Base-by-base conservation (phyloP, 2,329 filamentous ascomycete genomes). In the Trichoderma hamatum region DNA sequence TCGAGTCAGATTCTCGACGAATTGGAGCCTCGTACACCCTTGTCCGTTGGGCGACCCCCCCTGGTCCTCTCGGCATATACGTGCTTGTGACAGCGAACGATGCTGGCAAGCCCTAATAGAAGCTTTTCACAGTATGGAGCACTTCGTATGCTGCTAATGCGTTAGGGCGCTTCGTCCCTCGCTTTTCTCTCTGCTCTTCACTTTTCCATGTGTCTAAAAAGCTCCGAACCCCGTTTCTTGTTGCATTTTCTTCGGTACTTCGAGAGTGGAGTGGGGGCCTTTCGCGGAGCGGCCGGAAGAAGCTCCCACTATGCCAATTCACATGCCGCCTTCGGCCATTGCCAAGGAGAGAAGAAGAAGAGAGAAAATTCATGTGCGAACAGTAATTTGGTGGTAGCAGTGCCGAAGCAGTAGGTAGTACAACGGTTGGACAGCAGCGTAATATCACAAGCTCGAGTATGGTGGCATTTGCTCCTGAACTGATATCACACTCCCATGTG, bases 221-320 rank as follows among this genome's bases (percentile, higher is more conserved):
- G 26, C 54, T 51, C 54, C 64, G 52, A 43, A 36, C 54, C 54
- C 39, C 43, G 63, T 36, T 43, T 66, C 63, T 39, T 34, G 52
- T n/a, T 49, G 63, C 24, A 26, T n/a, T 16, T 14, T 67, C 6
- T 62, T 62, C 21, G 34, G 58, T 24, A 68, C 58, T 39, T 34
- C 26, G 6, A 28, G 10, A 21, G 65, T 54, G 65, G 56, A n/a
- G 49, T 61, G 65, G 65, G 26, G 49, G 32, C 36, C 21, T 49
- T 62, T 51, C 34, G 26, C 58, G 66, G 66, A 68, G 66, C 39
- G 26, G 66, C 66, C 66, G 66, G 66, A 62, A 68, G 56, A 39
- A 62, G 34, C 19, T 58, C 34, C 55, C n/a, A 21, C 28, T 26
- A 30, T 63, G 28, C 21, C 14, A 32, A 32, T 68, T 49, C 58